These are phyloP conservation scores for Achaetomium macrosporum DNA, from an alignment of 2,329 filamentous ascomycete genomes.

Conservation along the genomic window DNA sequence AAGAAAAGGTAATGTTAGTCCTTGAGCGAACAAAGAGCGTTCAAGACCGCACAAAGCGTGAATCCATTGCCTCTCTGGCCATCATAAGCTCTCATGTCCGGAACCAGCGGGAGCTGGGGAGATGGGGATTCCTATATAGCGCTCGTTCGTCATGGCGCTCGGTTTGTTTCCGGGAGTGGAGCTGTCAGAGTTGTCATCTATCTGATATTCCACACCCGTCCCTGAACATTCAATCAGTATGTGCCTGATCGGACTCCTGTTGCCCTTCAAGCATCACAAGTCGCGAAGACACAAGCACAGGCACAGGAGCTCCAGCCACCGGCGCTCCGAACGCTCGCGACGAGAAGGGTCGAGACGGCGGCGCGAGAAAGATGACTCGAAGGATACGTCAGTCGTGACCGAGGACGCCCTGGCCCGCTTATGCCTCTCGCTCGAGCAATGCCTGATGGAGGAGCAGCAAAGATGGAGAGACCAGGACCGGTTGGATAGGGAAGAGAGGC, in stretches of 20 bases:
- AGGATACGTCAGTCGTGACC: neutral
- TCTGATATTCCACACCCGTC: neutral
- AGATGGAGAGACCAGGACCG: conserved; percentile 6
- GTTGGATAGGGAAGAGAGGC: neutral
- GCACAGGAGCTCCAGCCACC: conserved; percentile 1
- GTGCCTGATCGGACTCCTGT: conserved; percentile 17
- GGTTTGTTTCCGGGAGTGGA: neutral
- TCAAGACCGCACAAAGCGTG: conserved; percentile 1
- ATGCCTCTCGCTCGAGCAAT: conserved; percentile 9
- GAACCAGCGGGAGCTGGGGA: neutral
- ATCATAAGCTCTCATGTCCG: neutral
- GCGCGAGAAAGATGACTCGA: neutral
- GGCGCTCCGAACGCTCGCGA: neutral
- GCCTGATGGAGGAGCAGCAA: conserved; percentile 7
- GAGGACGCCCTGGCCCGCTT: conserved; percentile 11
- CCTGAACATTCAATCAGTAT: neutral
- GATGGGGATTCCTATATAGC: neutral
- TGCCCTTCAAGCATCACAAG: conserved; percentile 5
- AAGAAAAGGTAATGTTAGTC: neutral
- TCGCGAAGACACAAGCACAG: conserved; percentile 6
- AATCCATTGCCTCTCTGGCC: neutral
- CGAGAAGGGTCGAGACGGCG: neutral
- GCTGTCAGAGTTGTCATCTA: no score
- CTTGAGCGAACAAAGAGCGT: conserved; percentile 5
- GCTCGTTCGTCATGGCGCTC: neutral